These are phyloP conservation scores for Candida albicans DNA, from an alignment of 1,139 yeast species.

Conservation along the genomic window DNA sequence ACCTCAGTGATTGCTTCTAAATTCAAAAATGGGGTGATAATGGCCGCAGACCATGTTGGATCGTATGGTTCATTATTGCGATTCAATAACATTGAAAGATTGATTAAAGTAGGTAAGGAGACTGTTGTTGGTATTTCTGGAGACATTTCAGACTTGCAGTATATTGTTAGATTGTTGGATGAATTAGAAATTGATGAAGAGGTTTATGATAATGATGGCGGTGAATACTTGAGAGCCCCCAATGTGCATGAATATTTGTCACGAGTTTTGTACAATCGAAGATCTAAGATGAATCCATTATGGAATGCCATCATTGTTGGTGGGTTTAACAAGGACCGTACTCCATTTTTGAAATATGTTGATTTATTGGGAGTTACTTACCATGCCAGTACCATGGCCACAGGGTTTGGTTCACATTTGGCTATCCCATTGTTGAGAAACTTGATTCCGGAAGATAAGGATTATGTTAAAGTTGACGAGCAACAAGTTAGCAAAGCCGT, in stretches of 20 bases:
- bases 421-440: slow-evolving; percentile 91
- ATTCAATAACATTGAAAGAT: slow-evolving; percentile 80
- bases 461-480: slow-evolving; percentile 65
- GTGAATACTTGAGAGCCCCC: slow-evolving; percentile 72
- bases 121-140: slow-evolving; percentile 95
- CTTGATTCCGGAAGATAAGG: slow-evolving; percentile 76
- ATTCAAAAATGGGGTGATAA: slow-evolving; percentile 82
- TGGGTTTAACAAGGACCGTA: slow-evolving; percentile 70
- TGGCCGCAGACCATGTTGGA: slow-evolving; percentile 95
- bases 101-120: slow-evolving; percentile 77
- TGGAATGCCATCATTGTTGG: slow-evolving; percentile 96
- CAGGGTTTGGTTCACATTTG: slow-evolving; percentile 95
- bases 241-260: slow-evolving; percentile 88
- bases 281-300: slow-evolving; percentile 91
- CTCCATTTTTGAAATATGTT: slow-evolving; percentile 78
- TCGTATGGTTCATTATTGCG: slow-evolving; percentile 91
- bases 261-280: slow-evolving; percentile 79
- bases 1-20: slow-evolving; percentile 92
- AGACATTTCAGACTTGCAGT: slow-evolving; percentile 91
- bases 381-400: slow-evolving; percentile 85
- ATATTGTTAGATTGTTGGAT: slow-evolving; percentile 70
- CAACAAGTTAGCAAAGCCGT: slow-evolving; percentile 74
- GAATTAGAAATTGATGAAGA: slow-evolving; percentile 74
- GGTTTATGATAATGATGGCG: slow-evolving; percentile 77
- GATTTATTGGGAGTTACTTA: slow-evolving; percentile 92